Evolutionary conservation across 139 green algal genomes (phyloP).

Genomic region (Asterochloris sp.): DNA sequence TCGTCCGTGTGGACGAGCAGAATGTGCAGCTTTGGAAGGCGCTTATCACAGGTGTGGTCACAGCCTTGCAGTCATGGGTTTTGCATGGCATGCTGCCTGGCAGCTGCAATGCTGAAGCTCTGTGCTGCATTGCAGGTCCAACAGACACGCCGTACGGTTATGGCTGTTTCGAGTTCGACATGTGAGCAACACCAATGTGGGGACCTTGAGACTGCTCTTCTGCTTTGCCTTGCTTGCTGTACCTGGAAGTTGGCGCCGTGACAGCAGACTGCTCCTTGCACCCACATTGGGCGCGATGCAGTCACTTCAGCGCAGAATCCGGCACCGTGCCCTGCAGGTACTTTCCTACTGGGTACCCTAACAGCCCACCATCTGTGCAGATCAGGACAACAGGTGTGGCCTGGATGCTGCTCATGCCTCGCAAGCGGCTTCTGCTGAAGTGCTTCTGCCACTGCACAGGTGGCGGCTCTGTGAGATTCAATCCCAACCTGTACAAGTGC

Average conservation of each 20-base stretch:
- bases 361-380: slow-evolving; percentile 41
- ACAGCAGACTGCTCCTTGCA: no score
- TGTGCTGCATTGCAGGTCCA: slow-evolving; percentile 29
- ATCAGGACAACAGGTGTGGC: slow-evolving; percentile 26
- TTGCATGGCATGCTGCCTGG: background rate
- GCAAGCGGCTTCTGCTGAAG: background rate
- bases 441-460: background rate
- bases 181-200: slow-evolving; percentile 62
- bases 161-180: slow-evolving; percentile 86
- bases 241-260: no score
- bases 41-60: slow-evolving; percentile 50
- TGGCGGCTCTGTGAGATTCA: slow-evolving; percentile 46
- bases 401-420: slow-evolving; percentile 28
- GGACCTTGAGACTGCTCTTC: no score
- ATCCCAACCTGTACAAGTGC: slow-evolving; percentile 47
- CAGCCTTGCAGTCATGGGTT: background rate
- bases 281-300: no score
- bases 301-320: no score
- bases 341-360: slow-evolving; percentile 72
- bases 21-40: slow-evolving; percentile 65
- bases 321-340: slow-evolving; percentile 21
- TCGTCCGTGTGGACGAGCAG: slow-evolving; percentile 58
- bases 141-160: slow-evolving; percentile 77
- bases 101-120: background rate
- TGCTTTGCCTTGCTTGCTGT: no score